Evolutionary conservation across 2,329 filamentous ascomycete genomes (phyloP).

Genomic region (Elsinoe arachidis): DNA sequence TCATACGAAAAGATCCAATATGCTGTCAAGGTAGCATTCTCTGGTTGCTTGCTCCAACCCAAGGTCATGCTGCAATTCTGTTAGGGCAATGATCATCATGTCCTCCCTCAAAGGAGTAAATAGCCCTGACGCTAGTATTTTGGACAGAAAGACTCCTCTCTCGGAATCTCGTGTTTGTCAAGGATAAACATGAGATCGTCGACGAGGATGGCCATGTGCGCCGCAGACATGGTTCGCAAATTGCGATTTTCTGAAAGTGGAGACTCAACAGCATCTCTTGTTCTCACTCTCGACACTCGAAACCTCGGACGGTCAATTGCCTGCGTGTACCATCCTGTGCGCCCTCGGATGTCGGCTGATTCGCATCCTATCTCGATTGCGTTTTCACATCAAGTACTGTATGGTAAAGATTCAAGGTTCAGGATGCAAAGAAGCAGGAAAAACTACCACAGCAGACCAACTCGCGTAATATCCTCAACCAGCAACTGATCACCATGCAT

Average conservation of each 20-base stretch:
- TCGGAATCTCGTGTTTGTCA: background rate
- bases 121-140: background rate
- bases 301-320: background rate
- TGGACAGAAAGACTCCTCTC: background rate
- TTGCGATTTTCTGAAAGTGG: constrained; percentile 2
- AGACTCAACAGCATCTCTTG: background rate
- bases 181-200: background rate
- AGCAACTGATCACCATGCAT: background rate
- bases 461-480: constrained; percentile 1
- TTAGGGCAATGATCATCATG: background rate
- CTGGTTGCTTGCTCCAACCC: background rate
- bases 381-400: background rate
- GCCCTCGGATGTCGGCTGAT: background rate
- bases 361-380: background rate
- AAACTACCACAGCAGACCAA: background rate
- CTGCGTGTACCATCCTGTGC: background rate
- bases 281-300: background rate
- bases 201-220: background rate
- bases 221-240: background rate
- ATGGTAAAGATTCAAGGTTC: background rate
- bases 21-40: background rate
- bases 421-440: background rate
- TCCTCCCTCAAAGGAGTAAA: background rate
- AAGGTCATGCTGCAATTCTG: background rate
- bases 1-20: background rate